Base-by-base conservation (phyloP, 2,329 filamentous ascomycete genomes). In the Cercospora sp. region DNA sequence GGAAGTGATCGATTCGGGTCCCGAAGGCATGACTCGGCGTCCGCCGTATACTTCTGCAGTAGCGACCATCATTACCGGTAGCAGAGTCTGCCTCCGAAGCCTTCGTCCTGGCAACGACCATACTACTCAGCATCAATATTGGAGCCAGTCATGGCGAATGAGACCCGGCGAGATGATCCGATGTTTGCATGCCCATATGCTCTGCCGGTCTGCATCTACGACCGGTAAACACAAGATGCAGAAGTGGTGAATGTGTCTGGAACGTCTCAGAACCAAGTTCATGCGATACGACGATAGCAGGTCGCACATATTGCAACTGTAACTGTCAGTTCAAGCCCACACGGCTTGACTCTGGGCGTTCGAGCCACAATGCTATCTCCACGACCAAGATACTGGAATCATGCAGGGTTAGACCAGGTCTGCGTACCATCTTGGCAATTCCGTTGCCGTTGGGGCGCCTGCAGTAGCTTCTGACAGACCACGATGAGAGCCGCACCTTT, bases 1-100 rank as follows among this genome's bases (percentile, higher is more conserved):
- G 37, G 43, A 51, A 62, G 60, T 51, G 60, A 62, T 62, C 60
- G 60, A 45, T 30, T 32, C 34, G 40, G 26, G 16, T 30, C 43
- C 43, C 60, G 43, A 49, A 51, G 16, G 21, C 21, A 26, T 49
- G 60, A 62, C 60, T 62, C 60, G 60, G 37, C 37, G 26, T 40
- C 26, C 13, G 60, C 12, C 26, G 28, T n/a, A 32, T 28, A 62
- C 43, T 26, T 32, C 21, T 62, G 60, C 60, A 62, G 37, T n/a
- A 16, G 40, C 37, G 60, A 45, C 16, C 24, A 18, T 62, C 37
- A 45, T 32, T 51, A 24, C 28, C 55, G 55, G 28, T 59, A 21
- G 18, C 30, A 59, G 32, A 34, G 28, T 21, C 21, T 59, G 28
- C 55, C 26, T 34, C 28, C 55, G 30, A 12, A 30, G 55, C 28